Percentiles rank a stretch among this genome's conserved stretches.
Evolutionary conservation across 192 early-diverging fungal genomes (phyloP).

Genomic region (Coemansia sp.): DNA sequence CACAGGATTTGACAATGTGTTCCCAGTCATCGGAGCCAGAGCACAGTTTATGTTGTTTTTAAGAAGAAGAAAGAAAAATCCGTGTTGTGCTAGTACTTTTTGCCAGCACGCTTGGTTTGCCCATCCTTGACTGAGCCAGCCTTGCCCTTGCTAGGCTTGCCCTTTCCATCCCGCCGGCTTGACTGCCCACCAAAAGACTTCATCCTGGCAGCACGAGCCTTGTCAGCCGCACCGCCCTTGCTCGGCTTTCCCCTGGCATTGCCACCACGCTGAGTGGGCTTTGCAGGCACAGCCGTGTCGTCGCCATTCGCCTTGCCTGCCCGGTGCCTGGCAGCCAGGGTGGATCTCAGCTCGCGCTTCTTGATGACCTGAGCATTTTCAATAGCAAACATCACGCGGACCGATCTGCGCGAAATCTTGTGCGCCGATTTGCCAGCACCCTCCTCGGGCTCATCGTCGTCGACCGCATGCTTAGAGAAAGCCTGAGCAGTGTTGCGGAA

Average conservation of each 20-base stretch:
- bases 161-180: conserved; percentile 8
- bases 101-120: conserved; percentile 4
- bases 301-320: not conserved
- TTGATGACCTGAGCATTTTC: conserved; percentile 83
- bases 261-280: conserved; percentile 2
- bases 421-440: conserved; percentile 20
- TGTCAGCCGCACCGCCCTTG: conserved; percentile 10
- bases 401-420: conserved; percentile 39
- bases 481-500: conserved; percentile 67
- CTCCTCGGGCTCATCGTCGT: conserved; percentile 14
- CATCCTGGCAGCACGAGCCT: conserved; percentile 9
- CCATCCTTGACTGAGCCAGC: conserved; percentile 2
- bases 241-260: conserved; percentile 9
- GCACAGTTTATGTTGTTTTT: not conserved
- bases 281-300: not conserved
- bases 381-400: conserved; percentile 81
- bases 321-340: conserved; percentile 14
- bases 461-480: conserved; percentile 56
- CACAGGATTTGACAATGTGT: not conserved
- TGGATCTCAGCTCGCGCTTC: conserved; percentile 57
- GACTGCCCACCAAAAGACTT: conserved; percentile 13
- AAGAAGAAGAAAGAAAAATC: not conserved
- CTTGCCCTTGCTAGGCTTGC: not conserved
- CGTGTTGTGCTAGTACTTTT: not conserved
- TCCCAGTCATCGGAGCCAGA: not conserved